phyloP scores from a whole-genome alignment of 2,329 filamentous ascomycete species.

The Talaromyces piceae region DNA sequence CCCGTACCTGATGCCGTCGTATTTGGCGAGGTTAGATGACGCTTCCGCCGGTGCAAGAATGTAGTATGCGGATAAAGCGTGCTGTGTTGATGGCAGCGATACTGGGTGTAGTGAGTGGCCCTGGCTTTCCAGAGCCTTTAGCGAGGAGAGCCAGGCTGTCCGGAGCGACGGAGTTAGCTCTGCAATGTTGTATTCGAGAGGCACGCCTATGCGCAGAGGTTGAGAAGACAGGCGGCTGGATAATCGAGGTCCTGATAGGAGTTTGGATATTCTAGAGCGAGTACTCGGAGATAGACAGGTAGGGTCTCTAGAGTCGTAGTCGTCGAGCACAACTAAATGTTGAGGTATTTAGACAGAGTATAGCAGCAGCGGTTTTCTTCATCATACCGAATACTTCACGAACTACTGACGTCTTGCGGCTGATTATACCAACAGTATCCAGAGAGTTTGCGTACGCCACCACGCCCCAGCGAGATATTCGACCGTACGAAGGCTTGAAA shows the following conservation, averaged over 20 bases:
- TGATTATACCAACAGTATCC: constrained; percentile 78
- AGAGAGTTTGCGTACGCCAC: constrained; percentile 88
- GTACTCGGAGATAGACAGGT: constrained; percentile 58
- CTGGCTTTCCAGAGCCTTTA: constrained; percentile 52
- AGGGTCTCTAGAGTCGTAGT: constrained; percentile 64
- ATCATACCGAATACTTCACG: constrained; percentile 43
- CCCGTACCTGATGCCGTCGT: constrained; percentile 93
- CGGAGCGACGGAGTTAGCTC: constrained; percentile 68
- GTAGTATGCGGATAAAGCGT: constrained; percentile 89
- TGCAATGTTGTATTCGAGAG: constrained; percentile 75
- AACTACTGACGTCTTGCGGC: constrained; percentile 47
- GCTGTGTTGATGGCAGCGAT: constrained; percentile 72
- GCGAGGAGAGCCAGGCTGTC: constrained; percentile 58
- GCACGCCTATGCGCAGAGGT: constrained; percentile 50
- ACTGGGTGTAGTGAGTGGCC: constrained; percentile 69
- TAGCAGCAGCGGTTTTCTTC: not conserved
- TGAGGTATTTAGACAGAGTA: constrained; percentile 5
- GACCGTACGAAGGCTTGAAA: constrained; percentile 87
- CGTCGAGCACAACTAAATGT: constrained; percentile 42
- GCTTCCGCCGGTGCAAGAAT: constrained; percentile 91
- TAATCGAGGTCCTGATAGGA: constrained; percentile 26
- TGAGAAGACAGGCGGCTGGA: constrained; percentile 18
- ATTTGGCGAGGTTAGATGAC: constrained; percentile 91
- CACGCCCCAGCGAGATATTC: constrained; percentile 77
- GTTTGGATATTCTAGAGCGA: constrained; percentile 44